Base-by-base conservation (phyloP, 805 yeast species). In the Dipodascopsis tothii region DNA sequence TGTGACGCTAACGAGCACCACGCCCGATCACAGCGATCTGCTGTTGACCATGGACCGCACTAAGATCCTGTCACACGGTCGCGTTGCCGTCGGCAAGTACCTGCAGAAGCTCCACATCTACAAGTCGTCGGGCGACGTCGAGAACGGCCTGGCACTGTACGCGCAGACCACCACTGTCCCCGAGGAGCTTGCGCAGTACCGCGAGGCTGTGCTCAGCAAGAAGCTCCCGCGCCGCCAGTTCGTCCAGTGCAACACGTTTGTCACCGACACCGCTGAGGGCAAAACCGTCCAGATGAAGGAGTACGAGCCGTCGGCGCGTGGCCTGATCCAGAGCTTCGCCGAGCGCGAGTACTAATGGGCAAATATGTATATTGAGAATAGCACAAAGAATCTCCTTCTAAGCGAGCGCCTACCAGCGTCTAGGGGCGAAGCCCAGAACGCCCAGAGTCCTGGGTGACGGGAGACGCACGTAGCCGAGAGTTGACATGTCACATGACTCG, bases 171-270 rank as follows among this genome's bases (percentile, higher is more conserved):
- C 94, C n/a, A 69, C 73, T 1, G 65, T 61, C 5, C 72, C 78
- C 5, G 71, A 67, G 11, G 84, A 81, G 16, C 66, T 81, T 43
- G 76, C 84, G 21, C 64, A 70, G 50, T 81, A 72, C 60, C 74
- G 95, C 65, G 80, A 78, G 42, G 68, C 73, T 30, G 86, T 86
- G 11, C 66, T 86, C 48, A 65, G 68, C 36, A 81, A 83, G 60
- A 83, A 84, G 64, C 70, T 81, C 55, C 94, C 96, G 50, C 75
- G 96, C 62, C 81, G 79, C 62, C 94, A 84, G 61, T 74, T 81
- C 54, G 77, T 86, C 45, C 96, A 86, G 64, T 84, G 87, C 21
- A 86, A 86, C 64, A 81, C 94, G 5, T 54, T 65, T 21, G 50
- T 76, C 36, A 52, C 52, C 14, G 51, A 41, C 7, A 14, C 11